These are phyloP conservation scores for Mycena olivaceomarginata DNA, from an alignment of 768 basidiomycete genomes.

Conservation along the genomic window DNA sequence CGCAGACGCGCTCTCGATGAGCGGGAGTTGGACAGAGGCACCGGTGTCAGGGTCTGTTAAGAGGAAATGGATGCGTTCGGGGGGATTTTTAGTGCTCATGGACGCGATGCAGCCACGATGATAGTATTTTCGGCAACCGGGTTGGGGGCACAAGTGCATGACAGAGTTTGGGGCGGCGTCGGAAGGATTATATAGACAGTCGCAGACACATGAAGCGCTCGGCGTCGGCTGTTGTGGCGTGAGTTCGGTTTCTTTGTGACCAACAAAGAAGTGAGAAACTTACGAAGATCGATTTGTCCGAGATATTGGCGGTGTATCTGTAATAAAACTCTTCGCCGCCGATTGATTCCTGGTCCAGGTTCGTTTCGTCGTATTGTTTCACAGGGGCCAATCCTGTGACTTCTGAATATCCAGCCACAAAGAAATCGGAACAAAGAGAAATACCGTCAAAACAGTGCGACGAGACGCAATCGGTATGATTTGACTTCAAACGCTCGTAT, in stretches of 20 bases:
- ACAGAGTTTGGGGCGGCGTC: slow-evolving; percentile 49
- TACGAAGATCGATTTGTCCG: slow-evolving; percentile 58
- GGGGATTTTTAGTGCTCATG: slow-evolving; percentile 36
- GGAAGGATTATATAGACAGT: slow-evolving; percentile 67
- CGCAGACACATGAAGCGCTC: slow-evolving; percentile 66
- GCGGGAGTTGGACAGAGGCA: neutral
- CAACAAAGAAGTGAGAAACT: slow-evolving; percentile 26
- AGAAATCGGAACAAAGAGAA: slow-evolving; percentile 7
- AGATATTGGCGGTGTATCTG: slow-evolving; percentile 66
- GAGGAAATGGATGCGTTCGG: slow-evolving; percentile 41
- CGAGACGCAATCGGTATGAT: slow-evolving; percentile 68
- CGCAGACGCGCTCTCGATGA: slow-evolving; percentile 13
- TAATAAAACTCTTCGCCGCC: slow-evolving; percentile 63
- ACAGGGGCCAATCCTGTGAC: slow-evolving; percentile 59
- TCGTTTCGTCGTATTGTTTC: slow-evolving; percentile 60
- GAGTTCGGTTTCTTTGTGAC: neutral
- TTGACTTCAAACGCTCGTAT: slow-evolving; percentile 71
- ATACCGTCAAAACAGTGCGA: slow-evolving; percentile 68
- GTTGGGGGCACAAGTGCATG: slow-evolving; percentile 77
- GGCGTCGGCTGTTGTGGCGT: slow-evolving; percentile 62
- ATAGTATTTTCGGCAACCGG: slow-evolving; percentile 66
- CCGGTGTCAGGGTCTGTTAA: slow-evolving; percentile 40
- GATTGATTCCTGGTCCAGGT: slow-evolving; percentile 63
- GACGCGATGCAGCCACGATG: slow-evolving; percentile 68
- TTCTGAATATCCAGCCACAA: neutral